Percentiles rank a stretch among this genome's conserved stretches.
phyloP scores from a whole-genome alignment of 495 filamentous ascomycete species.

The Aspergillus heteromorphus region DNA sequence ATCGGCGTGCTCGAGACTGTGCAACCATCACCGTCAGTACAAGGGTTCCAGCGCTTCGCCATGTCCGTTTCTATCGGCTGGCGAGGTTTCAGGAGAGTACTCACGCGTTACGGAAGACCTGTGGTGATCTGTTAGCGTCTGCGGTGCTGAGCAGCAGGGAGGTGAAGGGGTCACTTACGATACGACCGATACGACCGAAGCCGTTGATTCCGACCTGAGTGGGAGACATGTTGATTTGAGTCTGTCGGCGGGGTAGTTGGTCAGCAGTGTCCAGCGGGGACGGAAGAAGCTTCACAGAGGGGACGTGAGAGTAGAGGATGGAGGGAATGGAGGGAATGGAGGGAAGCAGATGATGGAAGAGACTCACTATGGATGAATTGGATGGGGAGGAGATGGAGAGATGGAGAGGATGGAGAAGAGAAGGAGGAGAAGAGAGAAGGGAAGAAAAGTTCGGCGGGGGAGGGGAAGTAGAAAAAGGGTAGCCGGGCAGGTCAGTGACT shows the following conservation, averaged over 20 bases:
- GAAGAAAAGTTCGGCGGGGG: conserved; percentile 20
- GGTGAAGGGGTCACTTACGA: conserved; percentile 51
- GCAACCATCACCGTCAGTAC: conserved; percentile 27
- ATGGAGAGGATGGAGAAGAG: conserved; percentile 19
- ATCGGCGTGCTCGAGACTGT: conserved; percentile 76
- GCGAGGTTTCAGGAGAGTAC: conserved; percentile 26
- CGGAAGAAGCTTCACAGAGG: too few species aligned
- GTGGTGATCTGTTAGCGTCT: conserved; percentile 17
- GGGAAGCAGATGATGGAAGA: background rate
- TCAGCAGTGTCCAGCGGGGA: too few species aligned
- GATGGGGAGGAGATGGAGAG: conserved; percentile 12
- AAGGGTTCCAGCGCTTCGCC: conserved; percentile 2
- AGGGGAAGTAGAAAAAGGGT: conserved; percentile 27
- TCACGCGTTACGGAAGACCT: conserved; percentile 78
- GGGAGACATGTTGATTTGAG: conserved; percentile 23
- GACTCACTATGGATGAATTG: background rate
- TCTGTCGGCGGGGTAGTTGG: background rate
- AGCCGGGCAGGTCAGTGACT: conserved; percentile 20
- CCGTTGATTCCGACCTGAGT: conserved; percentile 96
- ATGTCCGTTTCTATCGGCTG: background rate
- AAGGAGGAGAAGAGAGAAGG: conserved; percentile 25
- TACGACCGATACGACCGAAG: conserved; percentile 98
- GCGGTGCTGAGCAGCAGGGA: background rate
- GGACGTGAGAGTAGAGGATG: conserved; percentile 11
- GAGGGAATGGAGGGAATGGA: conserved; percentile 5